Evolutionary conservation across 768 basidiomycete species (phyloP), one percentile per base, ranked within the genome.

Genomic region (Lentinula boryana): DNA sequence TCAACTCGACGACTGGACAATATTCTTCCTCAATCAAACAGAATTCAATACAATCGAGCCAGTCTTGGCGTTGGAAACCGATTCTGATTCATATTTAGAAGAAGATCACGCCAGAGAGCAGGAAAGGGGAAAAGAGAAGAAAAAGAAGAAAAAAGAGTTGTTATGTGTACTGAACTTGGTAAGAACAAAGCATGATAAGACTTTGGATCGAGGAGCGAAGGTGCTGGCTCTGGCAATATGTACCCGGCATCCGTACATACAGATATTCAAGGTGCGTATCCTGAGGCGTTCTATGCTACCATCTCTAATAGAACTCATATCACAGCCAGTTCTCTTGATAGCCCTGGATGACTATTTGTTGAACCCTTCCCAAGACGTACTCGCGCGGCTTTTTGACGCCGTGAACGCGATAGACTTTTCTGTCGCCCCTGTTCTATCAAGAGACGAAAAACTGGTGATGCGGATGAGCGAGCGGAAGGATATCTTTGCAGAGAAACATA

Each of bases 21-120:
- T 98, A 48, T 99, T 99, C 81, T 97, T 96, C 73, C 83, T 99
- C 60, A 98, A 98, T 70, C 97, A 98, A 74, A 93, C 91, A 0
- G 80, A 87, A 0, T 91, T 88, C 75, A 94, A 95, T 69, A 88
- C 87, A 16, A 92, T 96, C 64, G 84, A 87, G 1, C 90, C 93
- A 5, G 83, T 94, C 15, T 80, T 95, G 44, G 85, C 90, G 1
- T 75, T 89, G 64, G 89, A 89, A 66, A 84, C 82, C 0, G 68
- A 74, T 46, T 56, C 55, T 10, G 36, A 56, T 31, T 40, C 55
- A 31, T 36, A 55, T 40, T 7, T 40, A 2, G 33, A 12, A 13
- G 73, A 75, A 27, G 56, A 69, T 12, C 67, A 67, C 60, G 62
- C 27, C 27, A 27, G 2, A 27, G 27, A 27, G 27, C 3, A 56